phyloP scores from a whole-genome alignment of 495 filamentous ascomycete species.

The Penicillium cosmopolitanum region DNA sequence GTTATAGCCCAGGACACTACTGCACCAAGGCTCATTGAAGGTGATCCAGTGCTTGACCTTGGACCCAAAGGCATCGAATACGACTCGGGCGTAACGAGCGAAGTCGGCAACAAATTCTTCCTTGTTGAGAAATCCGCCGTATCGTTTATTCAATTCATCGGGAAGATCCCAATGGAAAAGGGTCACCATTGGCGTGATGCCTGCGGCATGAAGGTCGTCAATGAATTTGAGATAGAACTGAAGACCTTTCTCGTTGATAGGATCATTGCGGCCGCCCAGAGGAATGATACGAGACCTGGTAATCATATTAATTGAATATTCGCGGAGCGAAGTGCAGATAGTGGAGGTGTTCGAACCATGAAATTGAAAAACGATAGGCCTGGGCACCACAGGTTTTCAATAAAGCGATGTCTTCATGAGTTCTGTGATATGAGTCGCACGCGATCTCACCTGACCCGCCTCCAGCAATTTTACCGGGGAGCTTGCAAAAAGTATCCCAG shows the following conservation, averaged over 20 bases:
- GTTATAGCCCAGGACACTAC: conserved; percentile 55
- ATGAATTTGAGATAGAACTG: conserved; percentile 54
- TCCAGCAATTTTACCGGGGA: conserved; percentile 75
- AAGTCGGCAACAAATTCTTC: conserved; percentile 56
- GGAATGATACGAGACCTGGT: conserved; percentile 71
- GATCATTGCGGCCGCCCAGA: conserved; percentile 50
- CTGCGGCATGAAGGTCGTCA: conserved; percentile 51
- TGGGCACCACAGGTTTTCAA: conserved; percentile 66
- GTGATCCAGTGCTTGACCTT: conserved; percentile 61
- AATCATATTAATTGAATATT: conserved; percentile 1
- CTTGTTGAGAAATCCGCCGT: conserved; percentile 55
- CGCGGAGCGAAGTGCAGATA: too few species aligned
- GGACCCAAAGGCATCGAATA: conserved; percentile 47
- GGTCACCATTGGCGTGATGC: conserved; percentile 56
- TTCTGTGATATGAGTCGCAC: conserved; percentile 77
- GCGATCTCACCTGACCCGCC: conserved; percentile 69
- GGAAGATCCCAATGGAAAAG: conserved; percentile 61
- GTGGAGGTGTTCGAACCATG: conserved; percentile 52
- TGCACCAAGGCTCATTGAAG: conserved; percentile 60
- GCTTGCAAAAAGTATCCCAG: conserved; percentile 77
- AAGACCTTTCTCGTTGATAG: conserved; percentile 51
- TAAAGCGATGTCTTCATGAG: conserved; percentile 71
- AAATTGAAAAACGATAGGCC: conserved; percentile 75
- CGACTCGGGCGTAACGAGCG: conserved; percentile 51
- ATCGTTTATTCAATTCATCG: conserved; percentile 53